Evolutionary conservation across 306 rosid genomes (phyloP).

Genomic region (Citrullus colocynthis): DNA sequence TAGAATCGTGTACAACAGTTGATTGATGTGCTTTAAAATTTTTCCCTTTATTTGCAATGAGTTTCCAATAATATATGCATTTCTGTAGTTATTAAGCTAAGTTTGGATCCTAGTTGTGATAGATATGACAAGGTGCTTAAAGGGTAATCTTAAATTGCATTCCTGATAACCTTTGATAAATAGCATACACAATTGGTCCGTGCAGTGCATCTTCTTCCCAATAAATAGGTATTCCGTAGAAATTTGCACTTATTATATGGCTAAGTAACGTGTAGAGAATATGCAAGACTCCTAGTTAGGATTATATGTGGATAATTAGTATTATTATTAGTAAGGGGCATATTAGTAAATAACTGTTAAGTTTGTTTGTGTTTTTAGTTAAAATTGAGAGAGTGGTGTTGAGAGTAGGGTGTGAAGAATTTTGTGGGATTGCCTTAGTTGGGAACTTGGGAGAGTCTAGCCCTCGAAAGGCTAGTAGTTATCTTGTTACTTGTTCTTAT

Average conservation of each 20-base stretch:
- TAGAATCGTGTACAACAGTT: not conserved
- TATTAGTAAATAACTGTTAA: no score
- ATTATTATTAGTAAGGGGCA: no score
- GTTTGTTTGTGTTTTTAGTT: no score
- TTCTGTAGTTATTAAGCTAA: not conserved
- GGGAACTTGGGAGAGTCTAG: no score
- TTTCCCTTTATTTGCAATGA: not conserved
- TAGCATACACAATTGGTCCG: not conserved
- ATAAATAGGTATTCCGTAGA: not conserved
- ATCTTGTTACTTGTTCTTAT: no score
- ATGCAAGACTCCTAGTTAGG: no score
- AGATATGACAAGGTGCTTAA: not conserved
- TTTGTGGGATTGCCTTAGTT: no score
- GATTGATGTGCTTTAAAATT: not conserved
- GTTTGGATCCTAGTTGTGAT: not conserved
- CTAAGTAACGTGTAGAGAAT: not conserved
- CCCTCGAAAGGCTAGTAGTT: no score
- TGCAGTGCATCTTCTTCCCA: not conserved
- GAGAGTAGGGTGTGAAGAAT: no score
- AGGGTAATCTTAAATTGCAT: not conserved
- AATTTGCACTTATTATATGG: not conserved
- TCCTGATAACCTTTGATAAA: not conserved
- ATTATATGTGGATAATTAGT: no score
- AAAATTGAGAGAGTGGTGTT: no score
- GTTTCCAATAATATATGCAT: not conserved